Evolutionary conservation across 345 rosid species (phyloP).

Genomic region (Populus nigra): DNA sequence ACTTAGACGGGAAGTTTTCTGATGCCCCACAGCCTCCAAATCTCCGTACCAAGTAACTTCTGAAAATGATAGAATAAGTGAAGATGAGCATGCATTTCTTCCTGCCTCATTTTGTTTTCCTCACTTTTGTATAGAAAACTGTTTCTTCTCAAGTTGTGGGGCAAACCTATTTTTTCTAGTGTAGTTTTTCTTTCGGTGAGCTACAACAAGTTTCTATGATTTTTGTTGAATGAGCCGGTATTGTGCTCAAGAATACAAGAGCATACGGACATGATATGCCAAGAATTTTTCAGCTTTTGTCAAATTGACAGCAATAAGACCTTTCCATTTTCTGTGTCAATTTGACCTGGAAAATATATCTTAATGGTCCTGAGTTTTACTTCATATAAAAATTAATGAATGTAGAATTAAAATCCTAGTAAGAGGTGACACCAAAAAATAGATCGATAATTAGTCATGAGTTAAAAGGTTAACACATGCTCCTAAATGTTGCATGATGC

Average conservation of each 20-base stretch:
- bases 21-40: neutral
- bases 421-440: no score
- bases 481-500: no score
- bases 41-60: neutral
- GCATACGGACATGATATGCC: neutral
- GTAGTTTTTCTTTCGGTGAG: neutral
- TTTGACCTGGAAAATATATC: neutral
- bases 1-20: neutral
- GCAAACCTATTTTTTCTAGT: conserved; percentile 12
- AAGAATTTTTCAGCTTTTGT: neutral
- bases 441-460: neutral
- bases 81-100: conserved; percentile 7
- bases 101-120: conserved; percentile 13
- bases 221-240: neutral
- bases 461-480: no score
- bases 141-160: conserved; percentile 12
- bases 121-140: conserved; percentile 18
- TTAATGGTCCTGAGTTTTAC: neutral
- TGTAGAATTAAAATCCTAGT: no score
- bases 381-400: neutral
- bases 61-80: conserved; percentile 16
- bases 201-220: neutral
- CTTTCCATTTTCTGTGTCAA: neutral
- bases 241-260: neutral
- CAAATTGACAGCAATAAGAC: neutral